A percentile compares a stretch with the other conserved stretches of the same genome.
Evolutionary conservation across 1,284 basidiomycete species (phyloP).

Genomic region (Leccinum angustisporum): DNA sequence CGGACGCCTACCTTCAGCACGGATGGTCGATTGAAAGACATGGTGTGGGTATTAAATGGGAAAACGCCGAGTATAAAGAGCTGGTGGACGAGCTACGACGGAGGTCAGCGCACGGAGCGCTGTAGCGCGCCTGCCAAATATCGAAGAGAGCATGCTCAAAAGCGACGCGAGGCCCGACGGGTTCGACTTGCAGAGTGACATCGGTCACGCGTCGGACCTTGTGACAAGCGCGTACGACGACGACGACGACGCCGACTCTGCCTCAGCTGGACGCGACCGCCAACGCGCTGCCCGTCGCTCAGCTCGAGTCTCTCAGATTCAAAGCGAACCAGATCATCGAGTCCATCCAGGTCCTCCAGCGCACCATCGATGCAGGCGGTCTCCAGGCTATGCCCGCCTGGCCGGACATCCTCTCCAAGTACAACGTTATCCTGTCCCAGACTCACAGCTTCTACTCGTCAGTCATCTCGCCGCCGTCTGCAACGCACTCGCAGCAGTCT

Average conservation of each 20-base stretch:
- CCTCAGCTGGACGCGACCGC: slow-evolving; percentile 21
- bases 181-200: neutral
- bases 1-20: too few species aligned
- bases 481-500: slow-evolving; percentile 20
- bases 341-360: slow-evolving; percentile 62
- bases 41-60: too few species aligned
- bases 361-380: slow-evolving; percentile 59
- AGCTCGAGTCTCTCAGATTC: slow-evolving; percentile 72
- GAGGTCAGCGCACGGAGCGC: neutral
- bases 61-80: neutral
- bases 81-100: slow-evolving; percentile 4
- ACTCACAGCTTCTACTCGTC: slow-evolving; percentile 70
- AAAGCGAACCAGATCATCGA: slow-evolving; percentile 75
- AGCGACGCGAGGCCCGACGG: neutral
- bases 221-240: slow-evolving; percentile 11
- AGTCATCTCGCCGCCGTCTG: slow-evolving; percentile 43
- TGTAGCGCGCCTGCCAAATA: neutral
- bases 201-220: slow-evolving; percentile 19
- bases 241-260: neutral
- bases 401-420: slow-evolving; percentile 81
- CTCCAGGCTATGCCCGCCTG: slow-evolving; percentile 63
- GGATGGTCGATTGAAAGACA: too few species aligned
- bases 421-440: slow-evolving; percentile 77
- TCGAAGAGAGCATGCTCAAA: slow-evolving; percentile 12
- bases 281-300: slow-evolving; percentile 44